Base-by-base conservation (phyloP, 2,329 filamentous ascomycete genomes). In the Diaporthe aspalathi region DNA sequence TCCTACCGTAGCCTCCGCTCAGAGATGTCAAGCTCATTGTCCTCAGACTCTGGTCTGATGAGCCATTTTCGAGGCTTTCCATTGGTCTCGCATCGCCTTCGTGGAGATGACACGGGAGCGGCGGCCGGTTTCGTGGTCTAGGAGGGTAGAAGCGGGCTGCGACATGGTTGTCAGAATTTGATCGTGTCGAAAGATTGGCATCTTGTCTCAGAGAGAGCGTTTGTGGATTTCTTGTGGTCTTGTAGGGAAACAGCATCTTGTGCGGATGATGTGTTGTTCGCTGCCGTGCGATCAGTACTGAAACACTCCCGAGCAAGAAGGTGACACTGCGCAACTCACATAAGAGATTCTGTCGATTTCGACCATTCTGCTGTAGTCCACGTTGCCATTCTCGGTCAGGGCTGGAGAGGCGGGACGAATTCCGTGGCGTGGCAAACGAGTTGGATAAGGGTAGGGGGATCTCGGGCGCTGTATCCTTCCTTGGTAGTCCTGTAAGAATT, bases 361-460 rank as follows among this genome's bases (percentile, higher is more conserved):
- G 69, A 84, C 80, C 84, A 86, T 87, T 73, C 82, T 84, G 73
- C 81, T 84, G 76, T 86, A 86, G 75, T 87, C 85, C 65, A 87
- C 77, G 56, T 75, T 77, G 9, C 85, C 85, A 72, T 82, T 83
- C 71, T 86, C 84, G 6, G 84, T 84, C 67, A 87, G 76, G 57
- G 85, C 84, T 17, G 86, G 86, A 16, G 86, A 88, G 35, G 83
- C 79, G 54, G 86, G 82, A 52, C 84, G 82, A 47, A 86, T 80
- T 4, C 86, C 86, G 22, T 87, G 87, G 24, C 88, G 84, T 76
- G 84, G 89, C 43, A 90, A 78, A 22, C 88, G 85, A 56, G 87
- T 85, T 32, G 88, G 88, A 71, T 90, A 90, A 27, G 87, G 87
- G 72, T 87, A 90, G 1, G 88, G 88, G 27, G 88, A 90, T 38